Conservation (phyloP, 2,329 filamentous ascomycete species). For the Fusarium papillatum region DNA sequence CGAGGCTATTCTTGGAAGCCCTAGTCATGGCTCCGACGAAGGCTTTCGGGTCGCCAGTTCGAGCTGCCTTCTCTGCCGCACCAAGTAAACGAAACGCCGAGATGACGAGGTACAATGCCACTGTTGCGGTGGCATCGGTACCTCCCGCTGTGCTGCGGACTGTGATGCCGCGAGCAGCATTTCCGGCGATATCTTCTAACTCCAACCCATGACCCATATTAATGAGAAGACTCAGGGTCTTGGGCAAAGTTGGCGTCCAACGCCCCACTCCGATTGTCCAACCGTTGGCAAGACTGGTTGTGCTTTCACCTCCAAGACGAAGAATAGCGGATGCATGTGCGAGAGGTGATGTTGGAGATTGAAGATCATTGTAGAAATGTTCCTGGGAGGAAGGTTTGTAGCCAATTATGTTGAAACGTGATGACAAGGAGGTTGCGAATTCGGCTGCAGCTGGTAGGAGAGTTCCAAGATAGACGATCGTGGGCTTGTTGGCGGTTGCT, state of each 20-base stretch:
- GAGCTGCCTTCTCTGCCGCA: not conserved
- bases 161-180: not conserved
- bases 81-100: not conserved
- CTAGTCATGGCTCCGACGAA: not conserved
- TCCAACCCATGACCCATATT: not conserved
- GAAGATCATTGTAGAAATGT: not conserved
- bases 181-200: not conserved
- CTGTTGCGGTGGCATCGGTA: not conserved
- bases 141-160: not conserved
- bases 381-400: not conserved
- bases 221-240: not conserved
- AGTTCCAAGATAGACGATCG: not conserved
- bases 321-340: not conserved
- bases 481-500: not conserved
- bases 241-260: not conserved
- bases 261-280: not conserved
- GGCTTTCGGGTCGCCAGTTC: not conserved
- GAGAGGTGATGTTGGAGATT: not conserved
- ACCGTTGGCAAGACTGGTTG: not conserved
- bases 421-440: not conserved
- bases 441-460: not conserved
- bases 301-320: not conserved
- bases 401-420: not conserved
- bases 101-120: not conserved
- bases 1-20: not conserved